Conservation (phyloP, 1,284 basidiomycete species). For the Austroboletus rostrupii region DNA sequence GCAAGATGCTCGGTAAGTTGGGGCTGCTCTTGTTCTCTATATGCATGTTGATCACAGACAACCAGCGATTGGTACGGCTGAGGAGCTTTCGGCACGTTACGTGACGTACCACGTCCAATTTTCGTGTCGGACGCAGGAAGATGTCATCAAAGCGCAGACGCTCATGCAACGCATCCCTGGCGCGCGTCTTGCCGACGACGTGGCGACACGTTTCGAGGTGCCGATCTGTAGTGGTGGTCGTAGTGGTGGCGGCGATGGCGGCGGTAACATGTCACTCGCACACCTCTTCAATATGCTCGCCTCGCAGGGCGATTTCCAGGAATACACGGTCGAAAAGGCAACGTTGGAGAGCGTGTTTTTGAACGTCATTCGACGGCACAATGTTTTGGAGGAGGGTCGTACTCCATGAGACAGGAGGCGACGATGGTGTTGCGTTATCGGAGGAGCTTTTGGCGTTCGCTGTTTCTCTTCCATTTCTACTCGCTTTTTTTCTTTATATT, state of each 20-base stretch:
- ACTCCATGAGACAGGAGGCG: neutral
- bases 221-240: conserved; percentile 53
- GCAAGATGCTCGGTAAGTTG: conserved; percentile 57
- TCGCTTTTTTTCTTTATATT: too few relatives aligned
- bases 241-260: conserved; percentile 11
- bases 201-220: conserved; percentile 75
- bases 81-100: conserved; percentile 59
- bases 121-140: conserved; percentile 58
- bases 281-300: conserved; percentile 55
- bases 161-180: conserved; percentile 65
- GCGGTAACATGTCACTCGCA: conserved; percentile 42
- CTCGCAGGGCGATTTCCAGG: conserved; percentile 48
- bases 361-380: conserved; percentile 66
- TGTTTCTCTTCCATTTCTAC: too few relatives aligned
- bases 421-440: neutral
- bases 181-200: conserved; percentile 67
- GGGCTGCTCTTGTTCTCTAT: neutral
- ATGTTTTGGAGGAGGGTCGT: conserved; percentile 49
- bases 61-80: conserved; percentile 63
- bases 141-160: conserved; percentile 49
- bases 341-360: conserved; percentile 71
- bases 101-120: conserved; percentile 79
- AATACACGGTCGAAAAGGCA: conserved; percentile 69
- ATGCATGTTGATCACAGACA: neutral
- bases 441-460: too few relatives aligned